phyloP scores from a whole-genome alignment of 306 rosid species.

The Lagenaria siceraria region DNA sequence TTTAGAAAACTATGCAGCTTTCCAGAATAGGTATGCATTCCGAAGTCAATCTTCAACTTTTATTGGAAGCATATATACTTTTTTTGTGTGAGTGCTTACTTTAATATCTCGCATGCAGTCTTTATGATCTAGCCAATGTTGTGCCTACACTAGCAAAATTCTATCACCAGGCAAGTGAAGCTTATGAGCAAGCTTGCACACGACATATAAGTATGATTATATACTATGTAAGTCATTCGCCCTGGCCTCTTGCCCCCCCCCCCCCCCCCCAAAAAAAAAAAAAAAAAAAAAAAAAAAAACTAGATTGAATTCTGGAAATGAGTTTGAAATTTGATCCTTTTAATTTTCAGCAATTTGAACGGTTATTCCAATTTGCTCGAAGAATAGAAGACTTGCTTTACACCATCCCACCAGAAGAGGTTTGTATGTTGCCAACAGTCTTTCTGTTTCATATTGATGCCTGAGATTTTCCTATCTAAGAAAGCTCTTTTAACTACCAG shows the following conservation, averaged over 20 bases:
- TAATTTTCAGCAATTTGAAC: constrained; percentile 76
- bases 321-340: background rate
- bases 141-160: constrained; percentile 97
- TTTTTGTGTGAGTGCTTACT: constrained; percentile 9
- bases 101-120: constrained; percentile 32
- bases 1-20: constrained; percentile 90
- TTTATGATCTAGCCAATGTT: constrained; percentile 91
- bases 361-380: constrained; percentile 88
- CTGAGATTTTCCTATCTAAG: background rate
- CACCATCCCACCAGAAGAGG: constrained; percentile 87
- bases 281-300: too few species aligned
- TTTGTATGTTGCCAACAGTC: constrained; percentile 10
- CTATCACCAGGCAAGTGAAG: constrained; percentile 98
- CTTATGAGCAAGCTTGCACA: constrained; percentile 91
- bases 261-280: too few species aligned
- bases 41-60: background rate
- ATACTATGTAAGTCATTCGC: constrained; percentile 49
- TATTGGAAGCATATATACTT: background rate
- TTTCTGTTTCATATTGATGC: background rate
- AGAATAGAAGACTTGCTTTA: constrained; percentile 77
- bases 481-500: background rate
- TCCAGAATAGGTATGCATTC: constrained; percentile 71
- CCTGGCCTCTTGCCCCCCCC: background rate
- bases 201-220: constrained; percentile 85
- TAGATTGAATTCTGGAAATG: background rate